Conservation (phyloP, 2,329 filamentous ascomycete genomes). For the Tolypocladium ophioglossoides region DNA sequence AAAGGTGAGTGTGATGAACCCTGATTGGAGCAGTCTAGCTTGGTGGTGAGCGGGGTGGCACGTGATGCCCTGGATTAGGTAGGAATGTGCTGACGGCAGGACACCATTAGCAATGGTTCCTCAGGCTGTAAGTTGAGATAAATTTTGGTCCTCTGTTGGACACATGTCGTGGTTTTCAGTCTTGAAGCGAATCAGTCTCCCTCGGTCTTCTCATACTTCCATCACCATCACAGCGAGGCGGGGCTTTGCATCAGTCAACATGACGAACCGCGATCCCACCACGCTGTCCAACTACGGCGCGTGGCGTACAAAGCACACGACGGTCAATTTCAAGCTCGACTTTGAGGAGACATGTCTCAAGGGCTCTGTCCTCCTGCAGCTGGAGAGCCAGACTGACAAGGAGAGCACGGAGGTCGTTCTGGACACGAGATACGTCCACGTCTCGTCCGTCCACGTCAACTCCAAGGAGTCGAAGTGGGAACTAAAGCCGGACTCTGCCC, state of each 20-base stretch:
- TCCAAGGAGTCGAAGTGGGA: constrained; percentile 55
- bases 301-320: constrained; percentile 77
- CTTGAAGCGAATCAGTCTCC: constrained; percentile 7
- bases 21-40: too few species aligned
- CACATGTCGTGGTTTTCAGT: constrained; percentile 11
- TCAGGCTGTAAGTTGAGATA: not conserved
- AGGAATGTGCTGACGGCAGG: not conserved
- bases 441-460: constrained; percentile 62
- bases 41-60: not conserved
- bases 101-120: not conserved
- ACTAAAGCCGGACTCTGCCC: constrained; percentile 57
- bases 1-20: not conserved
- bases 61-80: not conserved
- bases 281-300: constrained; percentile 87
- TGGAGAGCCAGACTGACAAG: constrained; percentile 67
- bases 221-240: constrained; percentile 1
- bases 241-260: constrained; percentile 18
- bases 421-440: constrained; percentile 75
- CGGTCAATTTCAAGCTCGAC: constrained; percentile 70
- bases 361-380: constrained; percentile 64
- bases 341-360: constrained; percentile 69
- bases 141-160: not conserved
- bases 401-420: constrained; percentile 69
- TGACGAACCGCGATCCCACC: constrained; percentile 62
- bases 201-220: constrained; percentile 1